Evolutionary conservation across 208 protist genomes (phyloP).

Genomic region (Angomonas deanei): DNA sequence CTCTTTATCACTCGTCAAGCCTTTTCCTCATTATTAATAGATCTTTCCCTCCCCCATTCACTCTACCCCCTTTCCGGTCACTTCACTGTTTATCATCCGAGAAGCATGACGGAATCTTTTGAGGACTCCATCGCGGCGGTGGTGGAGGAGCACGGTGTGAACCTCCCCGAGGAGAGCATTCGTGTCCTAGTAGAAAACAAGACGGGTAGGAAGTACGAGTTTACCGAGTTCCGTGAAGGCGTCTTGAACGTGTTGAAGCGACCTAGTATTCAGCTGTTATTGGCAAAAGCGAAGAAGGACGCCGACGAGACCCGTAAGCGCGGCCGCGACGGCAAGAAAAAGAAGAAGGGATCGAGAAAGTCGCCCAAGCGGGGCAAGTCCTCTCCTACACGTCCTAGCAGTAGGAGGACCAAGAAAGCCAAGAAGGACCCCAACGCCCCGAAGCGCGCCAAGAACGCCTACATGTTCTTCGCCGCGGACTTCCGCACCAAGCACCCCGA

Average conservation of each 20-base stretch:
- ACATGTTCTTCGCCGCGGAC: slow-evolving; percentile 53
- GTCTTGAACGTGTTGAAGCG: slow-evolving; percentile 41
- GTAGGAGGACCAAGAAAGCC: slow-evolving; percentile 25
- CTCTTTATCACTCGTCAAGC: no score
- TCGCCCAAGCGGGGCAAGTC: neutral
- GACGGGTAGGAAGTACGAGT: slow-evolving; percentile 75
- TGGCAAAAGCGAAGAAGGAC: slow-evolving; percentile 53
- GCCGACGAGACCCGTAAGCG: slow-evolving; percentile 25
- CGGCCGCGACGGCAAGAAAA: slow-evolving; percentile 43
- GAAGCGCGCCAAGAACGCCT: slow-evolving; percentile 44
- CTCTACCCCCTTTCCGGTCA: neutral
- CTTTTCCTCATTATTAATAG: slow-evolving; percentile 1
- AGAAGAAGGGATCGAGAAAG: slow-evolving; percentile 3
- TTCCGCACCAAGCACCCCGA: slow-evolving; percentile 60
- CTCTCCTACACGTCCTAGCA: neutral
- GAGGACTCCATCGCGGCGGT: slow-evolving; percentile 52
- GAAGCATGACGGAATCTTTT: slow-evolving; percentile 28
- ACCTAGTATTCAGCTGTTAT: slow-evolving; percentile 60
- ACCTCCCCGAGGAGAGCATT: slow-evolving; percentile 51
- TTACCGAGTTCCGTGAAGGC: slow-evolving; percentile 25
- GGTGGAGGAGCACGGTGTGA: slow-evolving; percentile 67
- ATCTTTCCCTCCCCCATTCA: neutral
- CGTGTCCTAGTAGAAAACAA: slow-evolving; percentile 53
- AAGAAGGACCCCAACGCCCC: slow-evolving; percentile 65
- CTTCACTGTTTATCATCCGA: slow-evolving; percentile 1